A percentile compares a stretch with the other conserved stretches of the same genome.
These are phyloP conservation scores for Larix kaempferi DNA, from an alignment of 75 land plant species.

Conservation along the genomic window DNA sequence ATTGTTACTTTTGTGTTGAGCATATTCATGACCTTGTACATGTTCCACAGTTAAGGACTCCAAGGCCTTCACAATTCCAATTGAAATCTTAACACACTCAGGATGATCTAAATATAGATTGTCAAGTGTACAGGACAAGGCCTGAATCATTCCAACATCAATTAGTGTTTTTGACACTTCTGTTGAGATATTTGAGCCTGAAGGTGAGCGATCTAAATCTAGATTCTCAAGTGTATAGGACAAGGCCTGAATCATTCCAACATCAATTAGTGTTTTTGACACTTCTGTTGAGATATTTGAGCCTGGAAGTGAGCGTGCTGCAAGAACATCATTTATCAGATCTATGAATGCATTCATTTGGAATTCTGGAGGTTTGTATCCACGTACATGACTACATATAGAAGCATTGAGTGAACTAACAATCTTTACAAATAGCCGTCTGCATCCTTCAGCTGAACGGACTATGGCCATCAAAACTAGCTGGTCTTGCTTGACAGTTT, in stretches of 20 bases:
- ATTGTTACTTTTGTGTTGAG: constrained; percentile 15
- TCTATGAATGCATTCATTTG: constrained; percentile 66
- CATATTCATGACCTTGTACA: no score
- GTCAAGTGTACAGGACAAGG: no score
- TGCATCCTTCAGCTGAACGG: constrained; percentile 83
- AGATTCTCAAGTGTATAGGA: constrained; percentile 64
- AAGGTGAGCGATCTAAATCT: no score
- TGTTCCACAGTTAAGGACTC: constrained; percentile 84
- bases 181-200: no score
- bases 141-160: no score
- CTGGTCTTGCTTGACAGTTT: constrained; percentile 73
- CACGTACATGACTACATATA: constrained; percentile 31
- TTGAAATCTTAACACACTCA: no score
- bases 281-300: constrained; percentile 90
- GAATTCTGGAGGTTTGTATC: constrained; percentile 46
- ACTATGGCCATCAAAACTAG: no score
- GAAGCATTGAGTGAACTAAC: constrained; percentile 41
- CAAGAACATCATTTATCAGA: no score
- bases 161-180: no score
- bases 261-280: constrained; percentile 87
- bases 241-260: constrained; percentile 73
- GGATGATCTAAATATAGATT: no score
- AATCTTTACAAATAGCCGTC: constrained; percentile 74
- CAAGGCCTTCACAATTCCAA: constrained; percentile 77
- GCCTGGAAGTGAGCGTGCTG: no score